These are phyloP conservation scores for Cryphonectria carpinicola DNA, from an alignment of 2,329 filamentous ascomycete species.

Conservation along the genomic window DNA sequence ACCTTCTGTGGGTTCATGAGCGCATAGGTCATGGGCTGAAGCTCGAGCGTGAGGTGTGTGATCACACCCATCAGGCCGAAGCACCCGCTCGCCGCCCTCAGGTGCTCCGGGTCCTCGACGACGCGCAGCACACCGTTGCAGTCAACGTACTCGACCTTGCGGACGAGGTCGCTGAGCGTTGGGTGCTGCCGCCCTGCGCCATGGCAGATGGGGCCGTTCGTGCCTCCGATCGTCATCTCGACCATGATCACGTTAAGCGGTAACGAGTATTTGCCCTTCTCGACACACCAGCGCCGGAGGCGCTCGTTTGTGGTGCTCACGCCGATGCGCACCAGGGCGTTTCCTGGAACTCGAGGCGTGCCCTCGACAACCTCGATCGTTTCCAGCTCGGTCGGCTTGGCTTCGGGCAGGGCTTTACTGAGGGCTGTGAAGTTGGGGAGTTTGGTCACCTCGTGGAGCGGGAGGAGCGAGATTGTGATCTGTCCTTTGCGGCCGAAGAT, in stretches of 20 bases:
- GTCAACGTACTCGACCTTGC: constrained; percentile 52
- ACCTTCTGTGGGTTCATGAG: constrained; percentile 49
- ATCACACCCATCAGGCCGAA: constrained; percentile 53
- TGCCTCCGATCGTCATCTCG: constrained; percentile 52
- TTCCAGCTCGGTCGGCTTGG: constrained; percentile 42
- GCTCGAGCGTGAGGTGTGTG: constrained; percentile 52
- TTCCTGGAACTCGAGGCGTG: constrained; percentile 36
- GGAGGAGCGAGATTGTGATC: constrained; percentile 48
- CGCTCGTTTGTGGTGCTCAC: constrained; percentile 50
- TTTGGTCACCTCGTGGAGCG: constrained; percentile 41
- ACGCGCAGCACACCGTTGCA: constrained; percentile 46
- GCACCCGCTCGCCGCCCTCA: constrained; percentile 48
- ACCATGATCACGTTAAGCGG: constrained; percentile 52
- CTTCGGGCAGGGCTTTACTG: constrained; percentile 34
- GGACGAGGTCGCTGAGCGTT: constrained; percentile 50
- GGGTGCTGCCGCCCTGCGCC: constrained; percentile 49
- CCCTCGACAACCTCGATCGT: constrained; percentile 41
- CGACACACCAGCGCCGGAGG: constrained; percentile 49
- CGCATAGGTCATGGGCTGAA: constrained; percentile 52
- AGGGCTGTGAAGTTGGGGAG: constrained; percentile 44
- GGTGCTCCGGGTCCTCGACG: constrained; percentile 43
- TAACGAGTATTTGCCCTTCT: constrained; percentile 44
- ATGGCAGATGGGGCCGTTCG: constrained; percentile 51
- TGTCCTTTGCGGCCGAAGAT: constrained; percentile 46
- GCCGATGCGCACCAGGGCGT: constrained; percentile 45